These are phyloP conservation scores for Rhodotorula sp. DNA, from an alignment of 1,284 basidiomycete genomes.

Conservation along the genomic window DNA sequence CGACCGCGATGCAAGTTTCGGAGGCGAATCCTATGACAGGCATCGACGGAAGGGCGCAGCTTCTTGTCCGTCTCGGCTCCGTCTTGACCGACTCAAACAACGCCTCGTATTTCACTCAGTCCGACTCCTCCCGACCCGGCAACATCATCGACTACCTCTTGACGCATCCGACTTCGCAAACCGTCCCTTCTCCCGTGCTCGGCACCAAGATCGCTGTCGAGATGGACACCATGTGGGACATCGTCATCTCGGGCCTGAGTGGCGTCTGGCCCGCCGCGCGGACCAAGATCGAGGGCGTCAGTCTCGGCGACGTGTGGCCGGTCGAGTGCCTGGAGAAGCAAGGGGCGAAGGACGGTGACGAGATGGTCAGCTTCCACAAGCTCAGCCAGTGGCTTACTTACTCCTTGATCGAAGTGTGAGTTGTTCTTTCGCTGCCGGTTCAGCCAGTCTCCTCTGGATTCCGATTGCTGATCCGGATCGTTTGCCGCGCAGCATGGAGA, in stretches of 20 bases:
- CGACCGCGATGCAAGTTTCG: slow-evolving; percentile 75
- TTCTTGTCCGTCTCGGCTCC: slow-evolving; percentile 68
- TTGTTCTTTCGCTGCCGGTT: background rate
- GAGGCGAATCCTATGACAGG: slow-evolving; percentile 80
- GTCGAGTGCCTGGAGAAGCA: slow-evolving; percentile 65
- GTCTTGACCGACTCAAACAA: slow-evolving; percentile 61
- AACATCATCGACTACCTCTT: slow-evolving; percentile 65
- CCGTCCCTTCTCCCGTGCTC: slow-evolving; percentile 54
- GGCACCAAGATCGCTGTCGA: slow-evolving; percentile 52
- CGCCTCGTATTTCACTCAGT: slow-evolving; percentile 60
- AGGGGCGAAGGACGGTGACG: slow-evolving; percentile 52
- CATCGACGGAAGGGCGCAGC: slow-evolving; percentile 75
- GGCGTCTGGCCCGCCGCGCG: slow-evolving; percentile 84
- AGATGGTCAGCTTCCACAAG: slow-evolving; percentile 91
- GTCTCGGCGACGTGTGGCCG: slow-evolving; percentile 85
- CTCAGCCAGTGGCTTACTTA: slow-evolving; percentile 88
- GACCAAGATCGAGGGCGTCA: slow-evolving; percentile 65
- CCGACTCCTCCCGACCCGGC: slow-evolving; percentile 61
- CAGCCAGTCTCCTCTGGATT: no score
- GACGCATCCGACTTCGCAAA: slow-evolving; percentile 47
- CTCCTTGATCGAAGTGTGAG: slow-evolving; percentile 72
- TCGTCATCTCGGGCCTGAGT: slow-evolving; percentile 75
- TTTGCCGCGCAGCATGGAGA: slow-evolving; percentile 56
- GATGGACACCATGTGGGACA: slow-evolving; percentile 66
- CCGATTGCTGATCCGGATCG: background rate